Base-by-base conservation (phyloP, 768 basidiomycete genomes). In the Pulveroboletus sp. region DNA sequence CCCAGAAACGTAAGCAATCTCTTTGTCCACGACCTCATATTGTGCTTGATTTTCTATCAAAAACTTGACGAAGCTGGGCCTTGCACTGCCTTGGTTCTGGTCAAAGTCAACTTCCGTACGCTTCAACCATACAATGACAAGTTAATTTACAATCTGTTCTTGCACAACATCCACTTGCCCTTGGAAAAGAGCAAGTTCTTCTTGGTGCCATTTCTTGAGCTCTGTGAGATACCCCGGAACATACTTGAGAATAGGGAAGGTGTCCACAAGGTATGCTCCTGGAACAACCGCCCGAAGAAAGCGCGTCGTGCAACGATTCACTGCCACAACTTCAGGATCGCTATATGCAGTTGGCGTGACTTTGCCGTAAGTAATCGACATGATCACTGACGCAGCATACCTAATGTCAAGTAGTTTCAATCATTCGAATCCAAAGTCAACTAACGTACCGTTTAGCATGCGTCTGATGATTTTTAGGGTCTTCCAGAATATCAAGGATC, bases 131-230 rank as follows among this genome's bases (percentile, higher is more conserved):
- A 6, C 5, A 23, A 1, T n/a, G 24, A 25, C 9, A 16, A 21
- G n/a, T 35, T 14, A 29, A 52, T 52, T 36, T 31, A 69, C 71
- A 56, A 72, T 59, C 19, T 60, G 53, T 33, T 58, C 49, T n/a
- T 58, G 51, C 11, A 68, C 68, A 9, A 39, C 40, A 12, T 65
- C 56, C 14, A 73, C 24, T 48, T 69, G 69, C 0, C 62, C 52
- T 14, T 52, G 32, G 46, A 67, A 75, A 33, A 74, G 52, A 1
- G 38, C 53, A 13, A 70, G 58, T 51, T 75, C 74, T 40, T 73
- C 68, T 27, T 53, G 16, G 52, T 85, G 84, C 33, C 79, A 80
- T 4, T 70, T 66, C 50, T 71, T 73, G 7, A 87, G 64, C 49
- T 79, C 75, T 4, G 72, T 71, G 13, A 82, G 69, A 54, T 83